Base-by-base conservation (phyloP, 768 basidiomycete genomes). In the Suillus tomentosus region DNA sequence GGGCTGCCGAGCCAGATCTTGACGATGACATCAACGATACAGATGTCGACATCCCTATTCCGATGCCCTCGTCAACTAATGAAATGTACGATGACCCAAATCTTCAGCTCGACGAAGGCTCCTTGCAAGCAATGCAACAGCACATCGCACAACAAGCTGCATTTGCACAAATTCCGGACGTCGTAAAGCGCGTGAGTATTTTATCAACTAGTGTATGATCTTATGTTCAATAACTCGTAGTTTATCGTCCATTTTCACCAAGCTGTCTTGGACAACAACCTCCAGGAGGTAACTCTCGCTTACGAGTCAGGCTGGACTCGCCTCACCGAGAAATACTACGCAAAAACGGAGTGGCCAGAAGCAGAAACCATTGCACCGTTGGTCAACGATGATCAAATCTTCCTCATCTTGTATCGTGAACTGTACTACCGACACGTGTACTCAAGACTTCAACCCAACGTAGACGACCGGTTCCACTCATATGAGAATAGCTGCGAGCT, bases 261-360 rank as follows among this genome's bases (percentile, higher is more conserved):
- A 83, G 91, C 95, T 24, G 92, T 98, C 42, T 81, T 91, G 59
- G 88, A 94, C 51, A 95, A 96, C 75, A 96, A 98, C 77, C 84
- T 97, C 3, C 81, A 87, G 5, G 92, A 95, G 71, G 96, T 99
- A 68, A 94, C 92, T 5, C 83, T 90, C 24, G 94, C 95, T 60
- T 99, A 99, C 73, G 96, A 98, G 79, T 94, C 90, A 59, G 95
- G 95, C 6, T 99, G 96, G 96, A 96, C 95, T 78, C 89, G 92
- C 66, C 88, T 96, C 73, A 97, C 96, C 0, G 94, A 97, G 81
- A 95, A 96, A 80, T 95, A 91, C 80, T 99, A 97, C 72, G 77
- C 94, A 7, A 93, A 91, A 75, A 88, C 88, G 3, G 96, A 99
- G 75, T 99, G 96, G 96, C 96, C 96, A 0, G 95, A 98, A 74